Evolutionary conservation across 768 basidiomycete genomes (phyloP), one percentile per base, ranked within the genome.

Genomic region (Pleurotus cornucopiae): DNA sequence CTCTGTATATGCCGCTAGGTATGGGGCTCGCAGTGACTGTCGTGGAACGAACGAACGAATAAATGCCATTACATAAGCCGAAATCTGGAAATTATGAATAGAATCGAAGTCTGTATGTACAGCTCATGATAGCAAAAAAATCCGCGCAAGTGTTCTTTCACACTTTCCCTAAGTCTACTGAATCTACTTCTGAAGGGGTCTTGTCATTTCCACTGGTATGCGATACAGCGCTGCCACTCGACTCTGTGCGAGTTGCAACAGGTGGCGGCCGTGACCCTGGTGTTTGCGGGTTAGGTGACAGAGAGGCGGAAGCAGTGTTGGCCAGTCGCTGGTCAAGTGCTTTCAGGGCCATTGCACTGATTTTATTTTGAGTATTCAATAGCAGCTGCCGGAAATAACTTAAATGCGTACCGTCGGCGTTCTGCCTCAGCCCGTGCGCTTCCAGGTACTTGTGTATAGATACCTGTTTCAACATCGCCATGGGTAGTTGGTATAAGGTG

Each of bases 381-480:
- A 37, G 39, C 20, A 37, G 21, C 16, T 38, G 13, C 40, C 23
- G 41, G 54, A 34, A n/a, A 16, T 25, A 25, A 25, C 23, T 25
- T 25, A 1, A 12, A 45, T 18, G 68, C 83, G 56, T 59, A 94
- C 94, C 96, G 82, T 75, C 96, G 77, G 58, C 97, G 78, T 74
- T 99, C 97, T 16, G 97, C 97, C 72, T 99, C 97, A 18, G 97
- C 97, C 34, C 97, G 81, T 16, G 94, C 87, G 65, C 87, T 89
- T 12, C 92, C 94, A 37, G 94, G 93, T 46, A 90, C 77, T 62
- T 85, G 85, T 41, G 72, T 76, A 67, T 93, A 94, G 7, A 74
- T 74, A 12, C 85, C 90, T 58, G 79, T 77, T 67, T 94, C 93
- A 38, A 91, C 58, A 63, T 94, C 93, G 39, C 78, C 57, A 26